phyloP scores from a whole-genome alignment of 2,329 filamentous ascomycete genomes.

The Colletotrichum abscissum region DNA sequence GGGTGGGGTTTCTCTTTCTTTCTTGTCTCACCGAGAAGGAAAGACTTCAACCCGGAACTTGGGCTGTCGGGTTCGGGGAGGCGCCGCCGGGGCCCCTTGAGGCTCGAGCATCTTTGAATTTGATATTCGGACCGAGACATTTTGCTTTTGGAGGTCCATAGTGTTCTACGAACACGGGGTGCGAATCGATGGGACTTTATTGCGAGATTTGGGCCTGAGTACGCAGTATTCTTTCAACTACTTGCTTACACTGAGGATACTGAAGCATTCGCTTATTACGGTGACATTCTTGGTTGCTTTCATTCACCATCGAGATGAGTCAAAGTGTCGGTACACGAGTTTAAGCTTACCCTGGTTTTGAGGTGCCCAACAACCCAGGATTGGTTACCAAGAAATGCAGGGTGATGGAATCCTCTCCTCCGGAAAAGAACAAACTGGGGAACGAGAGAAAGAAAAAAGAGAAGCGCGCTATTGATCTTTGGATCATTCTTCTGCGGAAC shows the following conservation, averaged over 20 bases:
- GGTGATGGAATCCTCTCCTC: conserved; percentile 8
- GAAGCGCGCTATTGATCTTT: background rate
- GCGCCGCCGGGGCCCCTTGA: background rate
- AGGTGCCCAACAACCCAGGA: background rate
- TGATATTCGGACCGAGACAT: background rate
- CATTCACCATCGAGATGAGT: background rate
- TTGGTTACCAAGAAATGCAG: conserved; percentile 29
- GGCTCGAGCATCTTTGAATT: background rate
- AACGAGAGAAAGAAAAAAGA: background rate
- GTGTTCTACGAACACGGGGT: background rate
- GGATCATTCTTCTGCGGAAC: background rate
- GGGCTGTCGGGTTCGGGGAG: background rate
- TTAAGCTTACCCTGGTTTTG: background rate
- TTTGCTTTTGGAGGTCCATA: background rate
- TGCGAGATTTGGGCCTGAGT: background rate
- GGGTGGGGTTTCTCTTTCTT: background rate
- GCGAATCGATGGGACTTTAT: background rate
- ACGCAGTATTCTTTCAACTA: background rate
- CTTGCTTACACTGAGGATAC: background rate
- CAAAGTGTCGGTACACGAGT: background rate
- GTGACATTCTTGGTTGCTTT: background rate
- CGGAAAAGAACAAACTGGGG: background rate
- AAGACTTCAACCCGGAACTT: background rate
- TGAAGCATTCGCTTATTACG: background rate
- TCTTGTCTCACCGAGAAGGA: conserved; percentile 15